Evolutionary conservation across 2,329 filamentous ascomycete species (phyloP), one percentile per base, ranked within the genome.

Genomic region (Cadophora luteo-olivacea): DNA sequence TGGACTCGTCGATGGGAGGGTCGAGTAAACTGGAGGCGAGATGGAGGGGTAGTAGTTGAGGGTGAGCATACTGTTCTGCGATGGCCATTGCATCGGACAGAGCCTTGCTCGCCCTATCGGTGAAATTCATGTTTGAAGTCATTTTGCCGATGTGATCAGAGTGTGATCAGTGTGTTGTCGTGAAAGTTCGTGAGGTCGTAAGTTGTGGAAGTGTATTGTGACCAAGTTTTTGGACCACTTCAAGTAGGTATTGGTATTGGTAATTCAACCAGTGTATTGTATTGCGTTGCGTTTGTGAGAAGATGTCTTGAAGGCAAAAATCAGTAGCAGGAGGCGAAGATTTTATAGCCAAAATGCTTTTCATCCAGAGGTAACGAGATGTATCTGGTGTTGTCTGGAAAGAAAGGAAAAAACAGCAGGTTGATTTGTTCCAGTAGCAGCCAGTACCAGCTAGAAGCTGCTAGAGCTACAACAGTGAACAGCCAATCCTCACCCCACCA

Each of bases 41-140:
- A 80, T 99, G 96, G 69, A 98, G 82, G 19, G 96, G 96, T 65
- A 94, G 86, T 70, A 98, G 89, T 81, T 99, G 95, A 51, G 93
- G 90, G 83, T 99, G 96, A 49, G 89, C 89, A 79, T 98, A 97
- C 83, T 96, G 91, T 80, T 94, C 90, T 74, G 95, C 94, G 76
- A 98, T 86, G 69, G 87, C 85, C 85, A 96, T 94, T 80, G 94
- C 92, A 80, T 97, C 93, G 77, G 92, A 89, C 78, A 99, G 86
- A 77, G 95, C 92, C 83, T 95, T 93, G 79, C 94, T 92, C 73
- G 93, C 96, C 82, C 92, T 86, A 82, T 98, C 95, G 73, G 96
- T 99, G 80, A 97, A 97, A 79, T 97, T 91, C 90, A 94, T 93
- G 77, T 90, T 88, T 64, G 89, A 87, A 48, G 75, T 72, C 91